Conservation (phyloP, 306 rosid genomes). For the Cucurbita moschata region DNA sequence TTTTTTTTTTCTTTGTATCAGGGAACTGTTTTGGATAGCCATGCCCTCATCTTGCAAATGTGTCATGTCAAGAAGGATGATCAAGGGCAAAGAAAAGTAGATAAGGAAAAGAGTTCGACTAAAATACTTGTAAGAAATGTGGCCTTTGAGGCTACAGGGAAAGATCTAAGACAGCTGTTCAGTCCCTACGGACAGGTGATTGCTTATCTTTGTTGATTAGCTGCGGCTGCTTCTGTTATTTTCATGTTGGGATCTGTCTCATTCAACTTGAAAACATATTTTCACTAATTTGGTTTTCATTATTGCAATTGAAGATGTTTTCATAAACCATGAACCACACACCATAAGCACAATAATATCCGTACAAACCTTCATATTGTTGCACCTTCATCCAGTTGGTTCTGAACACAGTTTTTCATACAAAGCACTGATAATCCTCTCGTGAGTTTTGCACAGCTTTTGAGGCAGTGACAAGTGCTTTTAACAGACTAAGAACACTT, state of each 20-base stretch:
- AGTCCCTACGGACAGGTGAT: constrained; percentile 92
- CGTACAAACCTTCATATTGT: background rate
- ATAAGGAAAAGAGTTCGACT: constrained; percentile 65
- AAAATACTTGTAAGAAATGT: constrained; percentile 69
- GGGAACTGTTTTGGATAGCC: constrained; percentile 85
- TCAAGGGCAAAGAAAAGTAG: constrained; percentile 31
- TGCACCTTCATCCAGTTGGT: background rate
- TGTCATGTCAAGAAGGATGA: constrained; percentile 59
- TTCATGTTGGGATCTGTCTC: background rate
- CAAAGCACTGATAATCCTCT: background rate
- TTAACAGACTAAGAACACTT: background rate
- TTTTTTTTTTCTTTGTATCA: constrained; percentile 12
- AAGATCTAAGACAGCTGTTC: constrained; percentile 75
- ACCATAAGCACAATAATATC: background rate
- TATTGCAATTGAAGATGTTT: background rate
- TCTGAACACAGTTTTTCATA: background rate
- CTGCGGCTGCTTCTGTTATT: background rate
- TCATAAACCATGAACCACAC: background rate
- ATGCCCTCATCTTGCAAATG: constrained; percentile 64
- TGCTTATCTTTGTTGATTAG: constrained; percentile 3
- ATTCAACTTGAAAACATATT: background rate
- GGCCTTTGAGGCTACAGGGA: constrained; percentile 81
- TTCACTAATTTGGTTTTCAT: background rate
- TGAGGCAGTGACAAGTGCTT: background rate
- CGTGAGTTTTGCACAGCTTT: background rate